Evolutionary conservation across 257 asterid genomes (phyloP).

Genomic region (Solanum chilense): DNA sequence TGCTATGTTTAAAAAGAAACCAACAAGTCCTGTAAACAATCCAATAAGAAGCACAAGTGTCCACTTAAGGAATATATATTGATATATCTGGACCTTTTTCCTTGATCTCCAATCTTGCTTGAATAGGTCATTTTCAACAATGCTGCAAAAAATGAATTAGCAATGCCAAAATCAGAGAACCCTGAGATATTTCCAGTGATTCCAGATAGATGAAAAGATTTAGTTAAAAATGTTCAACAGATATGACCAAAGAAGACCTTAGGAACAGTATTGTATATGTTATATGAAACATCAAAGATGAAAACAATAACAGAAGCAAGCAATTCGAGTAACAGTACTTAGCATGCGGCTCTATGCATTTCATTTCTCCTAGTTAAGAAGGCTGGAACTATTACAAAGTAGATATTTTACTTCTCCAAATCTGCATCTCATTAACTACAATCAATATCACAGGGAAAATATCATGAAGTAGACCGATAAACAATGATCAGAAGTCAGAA

Average conservation of each 20-base stretch:
- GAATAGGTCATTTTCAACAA: conserved; percentile 76
- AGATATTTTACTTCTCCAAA: background rate
- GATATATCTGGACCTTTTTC: conserved; percentile 59
- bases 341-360: background rate
- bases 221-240: background rate
- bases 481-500: background rate
- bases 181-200: background rate
- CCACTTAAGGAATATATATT: conserved; percentile 84
- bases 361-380: background rate
- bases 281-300: background rate
- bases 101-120: conserved; percentile 98
- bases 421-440: background rate
- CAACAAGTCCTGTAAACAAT: conserved; percentile 64
- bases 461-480: background rate
- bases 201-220: background rate
- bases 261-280: background rate
- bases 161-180: background rate
- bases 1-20: conserved; percentile 71
- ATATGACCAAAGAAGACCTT: background rate
- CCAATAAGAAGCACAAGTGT: conserved; percentile 91
- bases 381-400: background rate
- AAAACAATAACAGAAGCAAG: background rate
- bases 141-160: conserved; percentile 40
- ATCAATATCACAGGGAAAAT: background rate
- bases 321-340: background rate